phyloP scores from a whole-genome alignment of 2,329 filamentous ascomycete species.

The Clarireedia paspali region DNA sequence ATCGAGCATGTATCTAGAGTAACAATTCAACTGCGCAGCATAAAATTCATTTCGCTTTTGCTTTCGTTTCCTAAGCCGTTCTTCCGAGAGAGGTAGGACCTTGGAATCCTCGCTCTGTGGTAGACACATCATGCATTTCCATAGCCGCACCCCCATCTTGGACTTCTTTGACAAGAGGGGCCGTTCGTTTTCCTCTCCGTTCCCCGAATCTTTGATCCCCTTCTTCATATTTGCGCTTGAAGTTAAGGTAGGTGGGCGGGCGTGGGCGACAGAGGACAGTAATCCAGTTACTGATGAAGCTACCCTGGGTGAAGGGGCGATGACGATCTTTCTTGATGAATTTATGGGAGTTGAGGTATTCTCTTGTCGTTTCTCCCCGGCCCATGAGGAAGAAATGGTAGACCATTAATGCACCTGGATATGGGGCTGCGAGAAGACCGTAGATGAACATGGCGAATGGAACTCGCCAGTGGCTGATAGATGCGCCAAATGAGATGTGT shows the following conservation, averaged over 20 bases:
- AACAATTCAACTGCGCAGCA: neutral
- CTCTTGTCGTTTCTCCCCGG: constrained; percentile 87
- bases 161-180: constrained; percentile 41
- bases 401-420: constrained; percentile 73
- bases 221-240: constrained; percentile 67
- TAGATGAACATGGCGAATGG: constrained; percentile 88
- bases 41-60: neutral
- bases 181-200: constrained; percentile 43
- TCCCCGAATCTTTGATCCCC: constrained; percentile 79
- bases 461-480: constrained; percentile 65
- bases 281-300: constrained; percentile 68
- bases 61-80: neutral
- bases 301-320: constrained; percentile 78
- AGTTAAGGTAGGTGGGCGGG: constrained; percentile 80
- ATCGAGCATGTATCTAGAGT: neutral
- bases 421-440: constrained; percentile 63
- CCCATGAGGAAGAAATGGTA: constrained; percentile 92
- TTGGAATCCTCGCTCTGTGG: constrained; percentile 40
- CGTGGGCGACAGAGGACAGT: constrained; percentile 76
- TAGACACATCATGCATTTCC: constrained; percentile 49
- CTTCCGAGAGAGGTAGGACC: constrained; percentile 35
- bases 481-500: constrained; percentile 55
- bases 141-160: constrained; percentile 60
- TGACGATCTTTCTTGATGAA: constrained; percentile 89
- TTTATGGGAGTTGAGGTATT: constrained; percentile 94